Conservation (phyloP, 768 basidiomycete species). For the Lactarius vividus region DNA sequence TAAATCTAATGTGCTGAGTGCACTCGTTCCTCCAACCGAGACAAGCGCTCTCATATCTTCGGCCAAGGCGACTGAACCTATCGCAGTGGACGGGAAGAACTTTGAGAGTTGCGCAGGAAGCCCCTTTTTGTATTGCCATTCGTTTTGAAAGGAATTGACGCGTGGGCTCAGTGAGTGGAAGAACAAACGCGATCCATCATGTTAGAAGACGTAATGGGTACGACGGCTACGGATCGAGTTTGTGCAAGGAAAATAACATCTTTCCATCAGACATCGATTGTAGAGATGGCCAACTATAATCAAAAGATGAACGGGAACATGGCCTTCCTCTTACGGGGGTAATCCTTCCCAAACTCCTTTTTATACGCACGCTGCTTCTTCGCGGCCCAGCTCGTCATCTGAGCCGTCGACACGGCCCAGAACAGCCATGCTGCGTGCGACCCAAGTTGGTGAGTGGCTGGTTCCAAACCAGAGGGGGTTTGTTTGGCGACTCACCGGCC, state of each 20-base stretch:
- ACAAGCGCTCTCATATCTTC: neutral
- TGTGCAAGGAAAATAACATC: neutral
- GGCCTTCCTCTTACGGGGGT: slow-evolving; percentile 69
- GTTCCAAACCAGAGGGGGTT: neutral
- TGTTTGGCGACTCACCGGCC: slow-evolving; percentile 53
- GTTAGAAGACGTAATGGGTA: neutral
- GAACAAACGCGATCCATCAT: too few species aligned
- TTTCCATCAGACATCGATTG: neutral
- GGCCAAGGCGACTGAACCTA: neutral
- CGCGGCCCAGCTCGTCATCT: slow-evolving; percentile 84
- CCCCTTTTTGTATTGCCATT: too few species aligned
- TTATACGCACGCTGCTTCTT: slow-evolving; percentile 90
- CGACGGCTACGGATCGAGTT: neutral
- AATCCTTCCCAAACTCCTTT: slow-evolving; percentile 90
- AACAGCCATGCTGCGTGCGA: slow-evolving; percentile 57
- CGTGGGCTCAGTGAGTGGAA: too few species aligned
- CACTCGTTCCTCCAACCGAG: neutral
- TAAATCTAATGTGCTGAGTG: too few species aligned
- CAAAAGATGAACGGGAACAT: slow-evolving; percentile 74
- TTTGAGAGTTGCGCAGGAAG: neutral
- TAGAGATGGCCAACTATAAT: neutral
- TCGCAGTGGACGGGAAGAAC: neutral
- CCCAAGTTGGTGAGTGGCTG: neutral
- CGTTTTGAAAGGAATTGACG: too few species aligned
- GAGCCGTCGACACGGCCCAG: slow-evolving; percentile 52